Evolutionary conservation across 352 stramenopile genomes (phyloP).

Genomic region (Phytopythium montanum): DNA sequence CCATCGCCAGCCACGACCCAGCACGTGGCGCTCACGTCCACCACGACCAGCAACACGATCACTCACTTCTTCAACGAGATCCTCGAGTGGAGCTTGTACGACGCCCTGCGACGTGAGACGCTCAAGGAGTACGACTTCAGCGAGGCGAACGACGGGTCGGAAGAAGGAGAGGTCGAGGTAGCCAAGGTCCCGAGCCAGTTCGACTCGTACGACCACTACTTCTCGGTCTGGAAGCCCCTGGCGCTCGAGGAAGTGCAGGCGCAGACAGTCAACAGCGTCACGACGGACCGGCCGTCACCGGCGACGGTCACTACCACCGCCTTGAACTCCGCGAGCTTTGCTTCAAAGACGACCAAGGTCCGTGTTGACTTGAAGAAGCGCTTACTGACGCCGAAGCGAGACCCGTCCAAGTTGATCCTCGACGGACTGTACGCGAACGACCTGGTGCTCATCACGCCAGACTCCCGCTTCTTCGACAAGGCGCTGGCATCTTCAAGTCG

Average conservation of each 20-base stretch:
- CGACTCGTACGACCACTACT: constrained; percentile 85
- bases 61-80: constrained; percentile 85
- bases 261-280: constrained; percentile 76
- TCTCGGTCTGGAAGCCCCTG: constrained; percentile 85
- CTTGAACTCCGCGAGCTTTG: constrained; percentile 45
- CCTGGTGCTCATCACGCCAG: constrained; percentile 65
- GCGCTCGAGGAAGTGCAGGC: constrained; percentile 87
- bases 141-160: constrained; percentile 59
- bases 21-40: constrained; percentile 1
- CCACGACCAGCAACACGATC: constrained; percentile 47
- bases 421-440: constrained; percentile 71
- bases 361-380: constrained; percentile 60
- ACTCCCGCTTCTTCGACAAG: constrained; percentile 51
- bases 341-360: constrained; percentile 66
- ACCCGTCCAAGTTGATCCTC: constrained; percentile 27
- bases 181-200: constrained; percentile 81
- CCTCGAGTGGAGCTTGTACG: constrained; percentile 77
- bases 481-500: constrained; percentile 12
- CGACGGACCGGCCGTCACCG: constrained; percentile 49
- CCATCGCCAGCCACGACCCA: background rate
- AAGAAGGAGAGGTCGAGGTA: constrained; percentile 73
- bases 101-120: constrained; percentile 49
- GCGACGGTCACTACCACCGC: constrained; percentile 44
- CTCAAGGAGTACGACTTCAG: constrained; percentile 48
- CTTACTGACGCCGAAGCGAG: constrained; percentile 18